Evolutionary conservation across 2,329 filamentous ascomycete genomes (phyloP), one percentile per base, ranked within the genome.

Genomic region (Aspergillus sp.): DNA sequence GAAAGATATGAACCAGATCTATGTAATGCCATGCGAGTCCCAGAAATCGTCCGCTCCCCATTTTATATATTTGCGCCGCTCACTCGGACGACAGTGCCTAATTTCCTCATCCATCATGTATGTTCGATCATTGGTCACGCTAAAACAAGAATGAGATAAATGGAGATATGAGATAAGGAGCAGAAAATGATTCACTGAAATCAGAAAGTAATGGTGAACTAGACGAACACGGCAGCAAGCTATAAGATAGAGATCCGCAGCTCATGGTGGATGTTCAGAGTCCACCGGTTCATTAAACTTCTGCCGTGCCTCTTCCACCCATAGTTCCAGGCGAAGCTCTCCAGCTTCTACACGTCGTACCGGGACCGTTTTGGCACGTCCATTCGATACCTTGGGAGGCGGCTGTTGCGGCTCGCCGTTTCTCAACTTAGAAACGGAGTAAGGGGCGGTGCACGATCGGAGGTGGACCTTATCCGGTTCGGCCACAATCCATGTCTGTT

Each of bases 271-370:
- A 63, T 75, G 69, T 63, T 76, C 74, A 55, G 75, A 72, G 48
- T 75, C 70, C 66, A 74, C 70, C 61, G 74, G 73, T 67, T 80
- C 75, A 62, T 75, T 75, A 63, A 80, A 79, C 70, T 87, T 87
- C 57, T 80, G 79, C 63, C 78, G 81, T 59, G 83, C 84, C 70
- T 90, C 87, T 74, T 91, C 89, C 58, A 90, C 83, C 88, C 87
- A 91, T 59, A 87, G 81, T 72, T 91, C 88, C 69, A 91, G 82
- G 23, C 84, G 78, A 71, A 91, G 84, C 60, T 88, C 86, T 4
- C 87, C 88, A 2, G 86, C 84, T 66, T 88, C 84, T 17, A 91
- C 82, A 32, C 82, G 81, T 64, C 89, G 80, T 48, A 91, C 79
- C 1, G 88, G 85, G 51, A 82, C 84, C 12, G 85, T 87, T 68